Conservation (phyloP, 371 early-diverging fungal species). For the Basidiobolus heterosporus region DNA sequence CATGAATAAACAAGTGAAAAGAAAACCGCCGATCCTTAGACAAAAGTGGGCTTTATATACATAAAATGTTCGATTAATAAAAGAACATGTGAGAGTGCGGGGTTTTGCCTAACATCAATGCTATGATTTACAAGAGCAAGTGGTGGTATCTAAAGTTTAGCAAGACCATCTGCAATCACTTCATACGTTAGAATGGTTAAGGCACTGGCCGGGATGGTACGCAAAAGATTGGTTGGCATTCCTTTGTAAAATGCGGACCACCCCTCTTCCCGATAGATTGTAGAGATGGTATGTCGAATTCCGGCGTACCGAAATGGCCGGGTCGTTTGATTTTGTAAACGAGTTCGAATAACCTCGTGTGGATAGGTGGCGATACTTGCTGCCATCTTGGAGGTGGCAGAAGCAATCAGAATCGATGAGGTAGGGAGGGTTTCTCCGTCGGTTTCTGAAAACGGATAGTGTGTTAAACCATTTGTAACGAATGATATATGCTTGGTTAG, state of each 20-base stretch:
- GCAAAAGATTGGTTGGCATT: slow-evolving; percentile 65
- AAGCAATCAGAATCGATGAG: slow-evolving; percentile 53
- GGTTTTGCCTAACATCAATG: too few relatives aligned
- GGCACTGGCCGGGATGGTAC: slow-evolving; percentile 80
- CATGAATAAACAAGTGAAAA: too few relatives aligned
- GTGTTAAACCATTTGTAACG: too few relatives aligned
- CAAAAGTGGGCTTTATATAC: too few relatives aligned
- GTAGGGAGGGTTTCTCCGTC: slow-evolving; percentile 12
- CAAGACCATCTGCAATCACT: slow-evolving; percentile 12
- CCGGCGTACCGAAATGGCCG: slow-evolving; percentile 61
- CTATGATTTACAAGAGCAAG: too few relatives aligned
- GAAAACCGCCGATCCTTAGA: too few relatives aligned
- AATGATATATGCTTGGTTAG: too few relatives aligned
- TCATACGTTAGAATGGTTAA: slow-evolving; percentile 81
- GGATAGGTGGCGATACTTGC: slow-evolving; percentile 82
- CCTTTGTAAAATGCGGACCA: slow-evolving; percentile 73
- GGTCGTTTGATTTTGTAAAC: slow-evolving; percentile 69
- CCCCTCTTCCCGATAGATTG: slow-evolving; percentile 66
- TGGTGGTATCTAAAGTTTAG: neutral
- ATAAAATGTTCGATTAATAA: too few relatives aligned
- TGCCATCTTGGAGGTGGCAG: slow-evolving; percentile 70
- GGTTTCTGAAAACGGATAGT: too few relatives aligned
- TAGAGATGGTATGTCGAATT: slow-evolving; percentile 47
- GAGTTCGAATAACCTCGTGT: slow-evolving; percentile 75
- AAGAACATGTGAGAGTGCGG: too few relatives aligned